These are phyloP conservation scores for Brassica nigra DNA, from an alignment of 345 rosid species.

Conservation along the genomic window DNA sequence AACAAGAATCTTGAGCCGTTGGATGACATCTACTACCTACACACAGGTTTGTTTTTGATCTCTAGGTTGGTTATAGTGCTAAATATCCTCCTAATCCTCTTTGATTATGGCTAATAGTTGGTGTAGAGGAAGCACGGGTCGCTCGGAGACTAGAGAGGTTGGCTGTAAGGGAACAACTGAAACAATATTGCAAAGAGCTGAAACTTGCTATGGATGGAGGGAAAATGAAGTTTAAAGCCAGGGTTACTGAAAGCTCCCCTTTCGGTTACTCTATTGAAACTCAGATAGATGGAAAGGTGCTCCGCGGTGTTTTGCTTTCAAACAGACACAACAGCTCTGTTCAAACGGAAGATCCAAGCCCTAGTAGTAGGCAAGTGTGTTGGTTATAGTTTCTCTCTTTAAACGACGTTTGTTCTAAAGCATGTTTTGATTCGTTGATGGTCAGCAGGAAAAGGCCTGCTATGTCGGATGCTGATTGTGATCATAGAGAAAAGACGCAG, in stretches of 20 bases:
- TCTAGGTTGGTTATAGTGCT: neutral
- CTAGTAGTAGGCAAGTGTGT: neutral
- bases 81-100: constrained; percentile 1
- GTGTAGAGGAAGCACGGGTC: constrained; percentile 39
- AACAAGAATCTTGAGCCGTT: constrained; percentile 87
- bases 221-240: constrained; percentile 72
- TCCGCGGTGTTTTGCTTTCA: constrained; percentile 75
- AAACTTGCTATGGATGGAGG: constrained; percentile 53
- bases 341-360: neutral
- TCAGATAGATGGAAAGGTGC: constrained; percentile 76
- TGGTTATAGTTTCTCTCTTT: constrained; percentile 73
- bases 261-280: constrained; percentile 81
- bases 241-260: constrained; percentile 59
- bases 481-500: constrained; percentile 7
- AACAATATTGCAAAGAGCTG: constrained; percentile 77
- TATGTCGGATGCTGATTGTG: constrained; percentile 5
- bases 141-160: constrained; percentile 57
- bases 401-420: constrained; percentile 43
- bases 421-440: constrained; percentile 54
- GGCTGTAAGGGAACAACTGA: constrained; percentile 80
- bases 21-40: constrained; percentile 81
- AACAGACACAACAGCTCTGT: constrained; percentile 55
- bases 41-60: constrained; percentile 61
- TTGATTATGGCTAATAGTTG: constrained; percentile 36
- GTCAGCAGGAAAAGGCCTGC: constrained; percentile 39